Evolutionary conservation across 176 grass and related monocot genomes (phyloP).

Genomic region (Phoenix roebelenii): DNA sequence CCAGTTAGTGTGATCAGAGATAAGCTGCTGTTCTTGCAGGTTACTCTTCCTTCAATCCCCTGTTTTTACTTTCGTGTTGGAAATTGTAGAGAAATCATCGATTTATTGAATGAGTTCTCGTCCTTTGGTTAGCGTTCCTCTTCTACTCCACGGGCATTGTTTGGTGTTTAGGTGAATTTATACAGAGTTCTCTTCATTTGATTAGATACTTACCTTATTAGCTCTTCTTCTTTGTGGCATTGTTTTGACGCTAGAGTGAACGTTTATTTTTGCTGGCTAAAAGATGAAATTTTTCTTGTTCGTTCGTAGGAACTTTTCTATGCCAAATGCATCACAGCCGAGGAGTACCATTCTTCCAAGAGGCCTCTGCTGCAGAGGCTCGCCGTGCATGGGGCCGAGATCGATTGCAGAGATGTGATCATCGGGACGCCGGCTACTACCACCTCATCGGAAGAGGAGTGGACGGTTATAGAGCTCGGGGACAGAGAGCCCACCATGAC

Average conservation of each 20-base stretch:
- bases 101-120: neutral
- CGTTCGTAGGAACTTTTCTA: conserved; percentile 51
- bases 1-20: conserved; percentile 47
- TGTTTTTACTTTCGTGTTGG: neutral
- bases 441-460: conserved; percentile 40
- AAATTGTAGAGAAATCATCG: neutral
- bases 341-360: conserved; percentile 82
- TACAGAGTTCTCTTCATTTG: no score
- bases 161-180: no score
- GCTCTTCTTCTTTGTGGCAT: no score
- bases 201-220: no score
- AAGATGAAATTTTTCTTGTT: neutral
- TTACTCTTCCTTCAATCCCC: neutral
- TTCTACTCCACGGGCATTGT: no score
- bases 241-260: no score
- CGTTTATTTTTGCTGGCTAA: no score
- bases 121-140: no score
- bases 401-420: conserved; percentile 58
- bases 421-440: conserved; percentile 1
- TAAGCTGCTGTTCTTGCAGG: conserved; percentile 93
- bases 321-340: conserved; percentile 60
- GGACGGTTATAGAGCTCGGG: conserved; percentile 80
- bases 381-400: conserved; percentile 53
- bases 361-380: conserved; percentile 62
- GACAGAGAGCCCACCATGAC: conserved; percentile 26